Base-by-base conservation (phyloP, 2,329 filamentous ascomycete species). In the Colletotrichum sp. region DNA sequence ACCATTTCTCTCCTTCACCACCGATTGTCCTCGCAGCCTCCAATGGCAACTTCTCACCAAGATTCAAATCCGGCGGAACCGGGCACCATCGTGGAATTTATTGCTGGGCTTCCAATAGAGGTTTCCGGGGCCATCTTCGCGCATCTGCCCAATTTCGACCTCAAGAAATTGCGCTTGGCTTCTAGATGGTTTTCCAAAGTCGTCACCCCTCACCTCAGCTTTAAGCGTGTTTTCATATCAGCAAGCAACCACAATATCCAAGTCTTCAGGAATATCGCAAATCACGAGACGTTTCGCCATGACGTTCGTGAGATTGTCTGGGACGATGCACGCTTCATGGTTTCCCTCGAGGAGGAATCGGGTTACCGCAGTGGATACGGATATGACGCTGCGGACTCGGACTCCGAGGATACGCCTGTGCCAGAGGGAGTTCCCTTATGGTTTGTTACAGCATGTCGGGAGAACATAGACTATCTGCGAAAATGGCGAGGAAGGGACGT, bases 271-370 rank as follows among this genome's bases (percentile, higher is more conserved):
- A 79, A 80, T 7, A 79, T 88, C 64, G 82, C 86, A 9, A 77
- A 83, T 12, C 82, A 87, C 74, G 80, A 83, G 7, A 71, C 59
- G 1, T 83, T 84, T 63, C 81, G 82, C 6, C 61, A 78, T 1
- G 43, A 71, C 1, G 79, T 88, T 9, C 75, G 64, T 5, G 85
- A 88, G 71, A 82, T 88, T 7, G 81, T 88, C 36, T 87, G 82
- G 83, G 83, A 87, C 30, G 84, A 85, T 67, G 79, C 78, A 8
- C 73, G 72, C 48, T 32, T 39, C 16, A 28, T 60, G 57, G 9
- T 1, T 18, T 28, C 24, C 16, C 3, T 60, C 5, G 18, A 30
- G 10, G 57, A 60, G 18, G 16, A 68, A 7, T 16, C 18, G 10
- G 60, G 28, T 5, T 21, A 16, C 26, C 30, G 15, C 26, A 6